Conservation (phyloP, 2,329 filamentous ascomycete genomes). For the Thyridium curvatum region DNA sequence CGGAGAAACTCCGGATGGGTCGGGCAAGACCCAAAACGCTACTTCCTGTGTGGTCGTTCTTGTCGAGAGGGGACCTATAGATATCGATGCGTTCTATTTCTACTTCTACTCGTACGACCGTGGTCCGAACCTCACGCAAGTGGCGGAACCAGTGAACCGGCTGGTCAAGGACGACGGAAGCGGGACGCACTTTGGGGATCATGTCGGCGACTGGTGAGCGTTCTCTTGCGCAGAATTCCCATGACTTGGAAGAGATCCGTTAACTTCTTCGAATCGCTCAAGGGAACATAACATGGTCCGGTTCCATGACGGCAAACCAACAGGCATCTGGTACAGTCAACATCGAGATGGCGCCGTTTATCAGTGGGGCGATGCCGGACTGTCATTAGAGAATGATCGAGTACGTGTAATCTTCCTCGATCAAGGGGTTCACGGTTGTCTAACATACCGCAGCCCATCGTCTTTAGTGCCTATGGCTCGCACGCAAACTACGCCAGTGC, state of each 20-base stretch:
- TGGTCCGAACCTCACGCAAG: slow-evolving; percentile 22
- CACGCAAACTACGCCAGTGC: slow-evolving; percentile 24
- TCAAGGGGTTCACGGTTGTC: no score
- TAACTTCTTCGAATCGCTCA: no score
- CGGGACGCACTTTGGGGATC: no score
- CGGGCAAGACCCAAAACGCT: no score
- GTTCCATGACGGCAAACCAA: slow-evolving; percentile 10
- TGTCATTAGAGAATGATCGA: no score
- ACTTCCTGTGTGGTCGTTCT: slow-evolving; percentile 8
- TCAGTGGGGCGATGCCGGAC: slow-evolving; percentile 15
- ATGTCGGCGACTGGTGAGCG: no score
- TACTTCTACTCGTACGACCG: slow-evolving; percentile 27
- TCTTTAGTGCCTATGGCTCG: slow-evolving; percentile 25
- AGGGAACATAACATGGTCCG: slow-evolving; percentile 26
- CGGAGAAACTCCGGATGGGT: slow-evolving; percentile 9
- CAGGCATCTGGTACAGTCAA: slow-evolving; percentile 9
- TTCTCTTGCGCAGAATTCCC: no score
- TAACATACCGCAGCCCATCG: slow-evolving; percentile 17
- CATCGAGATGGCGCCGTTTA: slow-evolving; percentile 7
- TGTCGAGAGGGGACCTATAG: slow-evolving; percentile 16
- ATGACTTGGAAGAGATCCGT: no score
- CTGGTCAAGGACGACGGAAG: no score
- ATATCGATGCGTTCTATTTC: slow-evolving; percentile 25
- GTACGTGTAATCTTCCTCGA: not conserved
- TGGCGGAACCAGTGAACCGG: slow-evolving; percentile 14